Evolutionary conservation across 73 alveolate genomes (phyloP).

Genomic region (Blepharisma japonicum): DNA sequence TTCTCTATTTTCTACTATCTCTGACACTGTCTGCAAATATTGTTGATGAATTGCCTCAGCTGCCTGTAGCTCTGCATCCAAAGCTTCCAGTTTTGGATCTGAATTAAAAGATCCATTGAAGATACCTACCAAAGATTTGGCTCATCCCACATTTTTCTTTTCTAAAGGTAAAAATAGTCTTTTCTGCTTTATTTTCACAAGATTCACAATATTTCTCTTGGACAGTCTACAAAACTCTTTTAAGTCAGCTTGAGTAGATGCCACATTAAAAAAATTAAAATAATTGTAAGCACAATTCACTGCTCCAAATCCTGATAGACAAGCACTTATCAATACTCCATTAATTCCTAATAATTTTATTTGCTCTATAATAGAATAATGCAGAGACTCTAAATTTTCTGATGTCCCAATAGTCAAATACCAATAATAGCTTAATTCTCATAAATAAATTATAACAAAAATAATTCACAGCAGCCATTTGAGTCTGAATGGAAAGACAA

Average conservation of each 20-base stretch:
- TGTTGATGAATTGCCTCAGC: constrained; percentile 9
- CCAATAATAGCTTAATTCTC: neutral
- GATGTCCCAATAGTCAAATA: constrained; percentile 8
- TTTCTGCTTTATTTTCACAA: neutral
- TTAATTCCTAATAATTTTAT: neutral
- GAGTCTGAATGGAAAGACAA: neutral
- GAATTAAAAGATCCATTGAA: neutral
- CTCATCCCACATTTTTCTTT: neutral
- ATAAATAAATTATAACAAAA: neutral
- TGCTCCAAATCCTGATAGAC: constrained; percentile 32
- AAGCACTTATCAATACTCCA: constrained; percentile 23
- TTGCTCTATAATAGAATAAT: neutral
- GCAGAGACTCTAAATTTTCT: neutral
- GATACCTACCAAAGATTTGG: neutral
- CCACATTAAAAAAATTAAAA: constrained; percentile 28
- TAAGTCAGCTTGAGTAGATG: neutral
- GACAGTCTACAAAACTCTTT: neutral
- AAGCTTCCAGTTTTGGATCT: neutral
- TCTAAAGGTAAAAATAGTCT: neutral
- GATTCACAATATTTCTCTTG: neutral
- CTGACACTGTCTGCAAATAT: neutral
- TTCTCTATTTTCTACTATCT: constrained; percentile 1
- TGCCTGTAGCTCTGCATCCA: neutral
- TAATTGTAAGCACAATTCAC: constrained; percentile 26
- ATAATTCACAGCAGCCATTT: neutral